A percentile compares a stretch with the other conserved stretches of the same genome.
Evolutionary conservation across 2,329 filamentous ascomycete species (phyloP).

Genomic region (Trichoderma koningiopsis): DNA sequence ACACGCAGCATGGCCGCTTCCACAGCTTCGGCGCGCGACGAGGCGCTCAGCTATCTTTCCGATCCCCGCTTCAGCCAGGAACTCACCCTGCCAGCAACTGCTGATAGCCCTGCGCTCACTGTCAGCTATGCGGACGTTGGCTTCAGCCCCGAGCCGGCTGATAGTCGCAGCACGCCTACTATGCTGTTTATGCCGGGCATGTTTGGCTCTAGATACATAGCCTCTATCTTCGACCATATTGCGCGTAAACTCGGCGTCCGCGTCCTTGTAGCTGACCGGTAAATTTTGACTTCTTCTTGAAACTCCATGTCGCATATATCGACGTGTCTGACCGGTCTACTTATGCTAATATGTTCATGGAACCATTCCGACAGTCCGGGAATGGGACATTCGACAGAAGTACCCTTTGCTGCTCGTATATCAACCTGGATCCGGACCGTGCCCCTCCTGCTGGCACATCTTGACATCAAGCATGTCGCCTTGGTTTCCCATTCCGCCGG

Average conservation of each 20-base stretch:
- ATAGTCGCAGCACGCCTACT: neutral
- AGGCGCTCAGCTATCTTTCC: conserved; percentile 5
- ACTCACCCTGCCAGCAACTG: neutral
- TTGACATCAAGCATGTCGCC: neutral
- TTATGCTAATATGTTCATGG: neutral
- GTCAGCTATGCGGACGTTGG: conserved; percentile 12
- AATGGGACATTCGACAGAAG: neutral
- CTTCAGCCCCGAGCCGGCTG: neutral
- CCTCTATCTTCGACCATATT: neutral
- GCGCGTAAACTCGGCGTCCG: conserved; percentile 8
- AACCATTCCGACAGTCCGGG: neutral
- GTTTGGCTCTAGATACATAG: conserved; percentile 16
- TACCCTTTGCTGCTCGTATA: neutral
- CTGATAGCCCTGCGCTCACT: neutral
- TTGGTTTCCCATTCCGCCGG: conserved; percentile 9
- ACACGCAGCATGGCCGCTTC: neutral
- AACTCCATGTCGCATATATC: no score
- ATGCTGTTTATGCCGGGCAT: conserved; percentile 14
- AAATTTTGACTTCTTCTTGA: neutral
- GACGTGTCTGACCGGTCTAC: no score
- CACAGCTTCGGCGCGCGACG: neutral
- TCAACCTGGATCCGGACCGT: neutral
- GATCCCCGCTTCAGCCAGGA: neutral
- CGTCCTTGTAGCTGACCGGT: conserved; percentile 7
- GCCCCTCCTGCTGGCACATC: neutral